These are phyloP conservation scores for Collybia sordida DNA, from an alignment of 768 basidiomycete species.

Conservation along the genomic window DNA sequence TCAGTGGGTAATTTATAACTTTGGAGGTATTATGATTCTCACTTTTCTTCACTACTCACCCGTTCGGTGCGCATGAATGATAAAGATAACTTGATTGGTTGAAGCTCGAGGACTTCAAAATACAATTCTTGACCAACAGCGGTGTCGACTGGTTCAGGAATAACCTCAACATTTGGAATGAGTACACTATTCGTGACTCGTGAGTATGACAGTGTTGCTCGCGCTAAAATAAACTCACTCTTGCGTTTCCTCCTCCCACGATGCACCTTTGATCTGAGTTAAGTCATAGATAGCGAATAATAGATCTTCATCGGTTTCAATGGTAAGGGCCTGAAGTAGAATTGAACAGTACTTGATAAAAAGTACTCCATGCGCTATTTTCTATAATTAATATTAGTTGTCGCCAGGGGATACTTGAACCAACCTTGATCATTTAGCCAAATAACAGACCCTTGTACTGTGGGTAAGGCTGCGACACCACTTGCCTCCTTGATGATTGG, in stretches of 20 bases:
- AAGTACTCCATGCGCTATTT: constrained; percentile 91
- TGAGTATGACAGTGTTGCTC: constrained; percentile 1
- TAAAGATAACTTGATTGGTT: constrained; percentile 87
- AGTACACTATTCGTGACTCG: constrained; percentile 50
- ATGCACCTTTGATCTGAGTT: constrained; percentile 85
- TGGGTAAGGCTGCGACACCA: constrained; percentile 81
- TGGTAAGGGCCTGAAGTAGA: constrained; percentile 88
- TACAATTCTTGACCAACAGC: constrained; percentile 79
- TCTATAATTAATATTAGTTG: neutral
- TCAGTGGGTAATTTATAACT: constrained; percentile 5
- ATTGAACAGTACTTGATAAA: constrained; percentile 98
- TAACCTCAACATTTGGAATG: constrained; percentile 65
- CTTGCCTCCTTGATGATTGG: constrained; percentile 76
- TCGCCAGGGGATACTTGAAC: constrained; percentile 5
- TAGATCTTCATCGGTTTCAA: constrained; percentile 97
- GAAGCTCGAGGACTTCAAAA: constrained; percentile 93
- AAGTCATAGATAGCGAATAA: constrained; percentile 91
- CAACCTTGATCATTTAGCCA: constrained; percentile 93
- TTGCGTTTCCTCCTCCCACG: constrained; percentile 77
- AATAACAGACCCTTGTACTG: constrained; percentile 83
- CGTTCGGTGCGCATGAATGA: constrained; percentile 98
- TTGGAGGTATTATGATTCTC: constrained; percentile 20
- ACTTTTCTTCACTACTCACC: constrained; percentile 94
- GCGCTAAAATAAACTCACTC: constrained; percentile 53
- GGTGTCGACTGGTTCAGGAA: constrained; percentile 70